Evolutionary conservation across 352 stramenopile species (phyloP).

Genomic region (Phytophthora vignae): DNA sequence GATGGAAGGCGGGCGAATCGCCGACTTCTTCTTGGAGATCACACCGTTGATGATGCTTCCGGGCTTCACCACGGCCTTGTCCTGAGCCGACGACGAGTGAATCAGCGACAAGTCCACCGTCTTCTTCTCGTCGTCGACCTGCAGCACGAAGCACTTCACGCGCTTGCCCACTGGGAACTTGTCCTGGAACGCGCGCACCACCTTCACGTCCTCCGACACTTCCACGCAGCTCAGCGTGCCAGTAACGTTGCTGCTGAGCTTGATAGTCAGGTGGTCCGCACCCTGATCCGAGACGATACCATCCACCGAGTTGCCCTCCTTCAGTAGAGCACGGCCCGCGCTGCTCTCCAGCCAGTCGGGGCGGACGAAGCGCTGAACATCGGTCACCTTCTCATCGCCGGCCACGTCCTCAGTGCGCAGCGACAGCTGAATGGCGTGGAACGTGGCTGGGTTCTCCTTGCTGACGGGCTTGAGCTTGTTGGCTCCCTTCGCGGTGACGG

Average conservation of each 20-base stretch:
- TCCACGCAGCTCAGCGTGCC: constrained; percentile 72
- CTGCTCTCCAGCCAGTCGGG: constrained; percentile 83
- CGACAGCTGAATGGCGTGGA: constrained; percentile 76
- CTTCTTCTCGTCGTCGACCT: constrained; percentile 79
- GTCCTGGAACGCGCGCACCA: constrained; percentile 67
- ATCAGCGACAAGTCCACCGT: constrained; percentile 77
- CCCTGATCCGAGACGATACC: constrained; percentile 81
- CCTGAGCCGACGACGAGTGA: constrained; percentile 40
- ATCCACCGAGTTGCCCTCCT: constrained; percentile 59
- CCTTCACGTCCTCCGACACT: constrained; percentile 66
- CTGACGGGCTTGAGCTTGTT: constrained; percentile 90
- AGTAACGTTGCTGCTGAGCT: constrained; percentile 78
- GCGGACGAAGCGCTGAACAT: constrained; percentile 59
- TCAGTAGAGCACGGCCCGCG: constrained; percentile 71
- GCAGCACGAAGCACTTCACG: constrained; percentile 70
- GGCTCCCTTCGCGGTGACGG: constrained; percentile 73
- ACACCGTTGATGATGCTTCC: constrained; percentile 75
- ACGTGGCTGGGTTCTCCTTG: constrained; percentile 77
- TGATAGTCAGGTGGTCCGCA: constrained; percentile 61
- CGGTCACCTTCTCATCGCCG: constrained; percentile 40
- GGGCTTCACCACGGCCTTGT: constrained; percentile 46
- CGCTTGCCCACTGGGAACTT: constrained; percentile 84
- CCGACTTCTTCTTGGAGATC: constrained; percentile 76
- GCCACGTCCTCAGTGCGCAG: constrained; percentile 62
- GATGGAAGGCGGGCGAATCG: constrained; percentile 78